Percentiles rank a stretch among this genome's conserved stretches.
Conservation (phyloP, 2,329 filamentous ascomycete genomes). For the Simplicillium aogashimaense region DNA sequence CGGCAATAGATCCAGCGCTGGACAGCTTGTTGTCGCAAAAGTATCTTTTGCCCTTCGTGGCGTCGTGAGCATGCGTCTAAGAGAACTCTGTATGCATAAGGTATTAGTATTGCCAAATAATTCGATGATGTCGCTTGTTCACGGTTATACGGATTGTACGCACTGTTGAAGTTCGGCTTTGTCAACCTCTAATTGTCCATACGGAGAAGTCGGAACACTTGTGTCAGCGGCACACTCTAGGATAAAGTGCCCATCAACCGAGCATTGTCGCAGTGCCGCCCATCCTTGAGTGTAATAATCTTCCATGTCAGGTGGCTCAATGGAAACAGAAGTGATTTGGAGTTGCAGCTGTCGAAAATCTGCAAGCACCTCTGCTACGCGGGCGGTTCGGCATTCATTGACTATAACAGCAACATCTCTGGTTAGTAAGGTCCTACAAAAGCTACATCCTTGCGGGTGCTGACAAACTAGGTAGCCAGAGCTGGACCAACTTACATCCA, state of each 20-base stretch:
- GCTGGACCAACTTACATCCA: no score
- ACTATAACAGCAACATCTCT: constrained; percentile 26
- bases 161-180: constrained; percentile 56
- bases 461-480: no score
- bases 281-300: constrained; percentile 57
- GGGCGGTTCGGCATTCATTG: constrained; percentile 47
- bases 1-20: constrained; percentile 49
- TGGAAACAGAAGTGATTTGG: constrained; percentile 48
- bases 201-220: constrained; percentile 40
- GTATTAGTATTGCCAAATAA: constrained; percentile 5
- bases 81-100: constrained; percentile 32
- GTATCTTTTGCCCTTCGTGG: constrained; percentile 57
- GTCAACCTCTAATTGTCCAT: constrained; percentile 47
- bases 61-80: constrained; percentile 51
- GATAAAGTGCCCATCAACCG: constrained; percentile 53
- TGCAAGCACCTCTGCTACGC: constrained; percentile 51
- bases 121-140: not conserved
- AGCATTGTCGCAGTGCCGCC: constrained; percentile 51
- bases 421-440: no score
- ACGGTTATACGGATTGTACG: constrained; percentile 13
- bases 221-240: constrained; percentile 55
- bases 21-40: constrained; percentile 48
- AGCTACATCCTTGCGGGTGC: no score
- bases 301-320: constrained; percentile 41
- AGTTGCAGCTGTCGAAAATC: constrained; percentile 55